A percentile compares a stretch with the other conserved stretches of the same genome.
Evolutionary conservation across 2,329 filamentous ascomycete species (phyloP).

Genomic region (Nothopassalora personata): DNA sequence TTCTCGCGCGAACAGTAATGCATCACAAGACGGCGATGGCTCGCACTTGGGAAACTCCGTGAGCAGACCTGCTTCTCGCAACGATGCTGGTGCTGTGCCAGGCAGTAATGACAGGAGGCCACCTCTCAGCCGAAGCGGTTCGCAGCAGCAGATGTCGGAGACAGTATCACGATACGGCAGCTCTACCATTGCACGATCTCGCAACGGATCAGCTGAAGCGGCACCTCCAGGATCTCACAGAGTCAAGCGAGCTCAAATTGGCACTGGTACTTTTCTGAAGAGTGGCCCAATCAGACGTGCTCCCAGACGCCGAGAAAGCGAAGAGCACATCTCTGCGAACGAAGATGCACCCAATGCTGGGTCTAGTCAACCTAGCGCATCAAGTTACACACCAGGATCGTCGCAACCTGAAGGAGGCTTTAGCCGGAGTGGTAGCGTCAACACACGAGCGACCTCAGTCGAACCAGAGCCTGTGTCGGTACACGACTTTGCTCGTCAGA

Average conservation of each 20-base stretch:
- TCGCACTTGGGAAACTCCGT: constrained; percentile 20
- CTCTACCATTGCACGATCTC: constrained; percentile 46
- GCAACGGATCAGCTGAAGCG: constrained; percentile 54
- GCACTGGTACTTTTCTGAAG: constrained; percentile 71
- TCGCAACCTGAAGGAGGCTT: constrained; percentile 21
- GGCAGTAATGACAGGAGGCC: constrained; percentile 18
- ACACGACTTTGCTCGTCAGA: constrained; percentile 32
- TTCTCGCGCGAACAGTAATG: constrained; percentile 31
- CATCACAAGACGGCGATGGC: constrained; percentile 30
- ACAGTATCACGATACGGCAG: constrained; percentile 35
- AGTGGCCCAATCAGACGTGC: constrained; percentile 69
- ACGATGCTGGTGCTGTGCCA: constrained; percentile 13
- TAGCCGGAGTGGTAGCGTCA: constrained; percentile 30
- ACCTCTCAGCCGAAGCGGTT: constrained; percentile 25
- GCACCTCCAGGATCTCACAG: constrained; percentile 67
- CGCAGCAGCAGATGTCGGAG: constrained; percentile 48
- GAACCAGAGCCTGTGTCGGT: constrained; percentile 33
- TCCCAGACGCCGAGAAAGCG: constrained; percentile 52
- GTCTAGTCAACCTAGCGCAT: constrained; percentile 26
- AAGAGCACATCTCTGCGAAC: constrained; percentile 40
- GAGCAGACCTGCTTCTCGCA: constrained; percentile 30
- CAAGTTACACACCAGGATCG: constrained; percentile 24
- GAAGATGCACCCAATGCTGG: constrained; percentile 29
- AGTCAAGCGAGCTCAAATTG: constrained; percentile 69
- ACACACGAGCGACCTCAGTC: constrained; percentile 29